Evolutionary conservation across 2,329 filamentous ascomycete genomes (phyloP).

Genomic region (Thielaviopsis euricoi): DNA sequence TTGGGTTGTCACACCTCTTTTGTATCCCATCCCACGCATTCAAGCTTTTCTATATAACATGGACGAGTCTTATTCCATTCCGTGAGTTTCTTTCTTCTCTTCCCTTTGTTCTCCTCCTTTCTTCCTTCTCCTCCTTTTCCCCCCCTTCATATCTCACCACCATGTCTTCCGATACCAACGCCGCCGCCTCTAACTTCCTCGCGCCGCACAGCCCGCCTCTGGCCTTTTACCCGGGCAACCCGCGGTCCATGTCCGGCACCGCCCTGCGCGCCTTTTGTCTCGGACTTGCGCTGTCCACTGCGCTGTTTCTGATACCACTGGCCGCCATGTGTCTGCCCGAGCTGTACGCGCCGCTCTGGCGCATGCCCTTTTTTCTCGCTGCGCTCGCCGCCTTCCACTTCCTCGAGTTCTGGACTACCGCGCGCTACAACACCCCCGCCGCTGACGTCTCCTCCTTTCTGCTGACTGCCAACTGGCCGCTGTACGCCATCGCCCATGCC

Average conservation of each 20-base stretch:
- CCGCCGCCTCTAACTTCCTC: neutral
- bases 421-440: slow-evolving; percentile 60
- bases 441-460: slow-evolving; percentile 66
- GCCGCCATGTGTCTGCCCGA: slow-evolving; percentile 15
- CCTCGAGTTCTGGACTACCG: slow-evolving; percentile 87
- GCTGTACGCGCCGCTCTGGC: slow-evolving; percentile 31
- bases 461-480: slow-evolving; percentile 65
- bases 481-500: slow-evolving; percentile 69
- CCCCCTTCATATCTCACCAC: neutral
- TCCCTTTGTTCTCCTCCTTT: neutral
- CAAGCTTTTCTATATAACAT: no score
- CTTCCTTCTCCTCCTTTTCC: neutral
- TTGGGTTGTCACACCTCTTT: no score
- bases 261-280: slow-evolving; percentile 40
- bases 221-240: slow-evolving; percentile 28
- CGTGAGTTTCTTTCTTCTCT: neutral
- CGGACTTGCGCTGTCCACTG: slow-evolving; percentile 26
- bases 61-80: neutral
- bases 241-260: slow-evolving; percentile 43
- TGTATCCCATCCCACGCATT: no score
- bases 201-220: neutral
- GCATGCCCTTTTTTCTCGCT: slow-evolving; percentile 47
- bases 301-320: slow-evolving; percentile 17
- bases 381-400: slow-evolving; percentile 77
- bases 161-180: no score